Evolutionary conservation across 768 basidiomycete species (phyloP), one percentile per base, ranked within the genome.

Genomic region (Lactarius quietus): DNA sequence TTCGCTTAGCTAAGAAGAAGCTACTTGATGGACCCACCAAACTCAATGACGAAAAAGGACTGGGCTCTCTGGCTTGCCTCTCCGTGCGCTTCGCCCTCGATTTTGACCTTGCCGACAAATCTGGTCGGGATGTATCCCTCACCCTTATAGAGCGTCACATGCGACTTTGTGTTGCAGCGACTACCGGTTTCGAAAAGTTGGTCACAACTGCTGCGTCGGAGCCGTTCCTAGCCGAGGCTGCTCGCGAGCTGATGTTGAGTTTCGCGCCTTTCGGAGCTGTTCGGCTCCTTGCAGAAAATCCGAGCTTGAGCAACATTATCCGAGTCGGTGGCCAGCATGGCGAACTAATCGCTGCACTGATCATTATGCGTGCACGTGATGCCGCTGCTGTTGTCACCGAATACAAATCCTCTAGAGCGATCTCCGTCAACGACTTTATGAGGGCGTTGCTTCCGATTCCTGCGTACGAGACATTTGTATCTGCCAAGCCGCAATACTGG

Each of bases 311-410:
- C 20, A 20, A 33, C 33, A 33, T 33, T 33, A 33, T 33, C 33
- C 8, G n/a, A n/a, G n/a, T n/a, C n/a, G n/a, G n/a, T 33, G 33
- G 33, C 33, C 33, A 8, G 33, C 33, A 29, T 9, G 58, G 58
- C 2, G 58, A 59, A 17, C 33, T 59, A 6, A 12, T 59, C 9
- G 59, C 31, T 1, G 12, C 31, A 12, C 33, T 59, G 4, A 10
- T 59, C 45, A n/a, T 59, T 20, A 59, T 59, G 59, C 31, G 33
- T 23, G 59, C 59, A 15, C n/a, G 43, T 18, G 59, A 59, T n/a
- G 20, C 23, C 2, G 20, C 31, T 12, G 20, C 23, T 4, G 31
- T 20, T 6, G 45, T 6, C 12, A 1, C 6, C 15, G 33, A 36
- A n/a, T n/a, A n/a, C n/a, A n/a, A n/a, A n/a, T n/a, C n/a, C 6